Evolutionary conservation across 2,329 filamentous ascomycete species (phyloP), one percentile per base, ranked within the genome.

Genomic region (Corinectria fuckeliana): DNA sequence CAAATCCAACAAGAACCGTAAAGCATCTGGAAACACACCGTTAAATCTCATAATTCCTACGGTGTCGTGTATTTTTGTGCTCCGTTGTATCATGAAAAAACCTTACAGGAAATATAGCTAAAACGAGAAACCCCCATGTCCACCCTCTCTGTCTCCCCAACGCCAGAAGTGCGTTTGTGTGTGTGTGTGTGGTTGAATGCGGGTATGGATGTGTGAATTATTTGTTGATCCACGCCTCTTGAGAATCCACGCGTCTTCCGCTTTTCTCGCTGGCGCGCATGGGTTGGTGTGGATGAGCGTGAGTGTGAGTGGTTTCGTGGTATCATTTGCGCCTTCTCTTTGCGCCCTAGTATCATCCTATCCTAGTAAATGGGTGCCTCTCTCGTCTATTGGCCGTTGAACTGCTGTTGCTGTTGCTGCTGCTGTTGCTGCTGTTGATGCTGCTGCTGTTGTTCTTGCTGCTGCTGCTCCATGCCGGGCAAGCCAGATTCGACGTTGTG

Each of bases 401-500:
- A 76, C 44, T 70, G 75, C 32, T 41, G 38, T 49, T 66, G 73
- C 23, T 75, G 75, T 14, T 80, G 39, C 50, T 66, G 73, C 23
- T 75, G 75, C 14, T 80, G 39, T 18, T 39, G 36, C 50, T 65
- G 73, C 21, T 75, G 75, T n/a, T 80, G 39, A 5, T 42, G 39
- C 20, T 42, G 18, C 39, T 23, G 39, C 11, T 23, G 39, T 23
- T 23, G 39, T 8, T 42, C 20, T 20, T 42, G 39, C 18, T 39
- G 36, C 52, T 66, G 73, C 21, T 75, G 75, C 14, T 80, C 80
- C 69, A 80, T 77, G 63, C 72, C 67, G 21, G 72, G 71, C 30
- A 67, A 66, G 45, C 72, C 73, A 42, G 82, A 78, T 62, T 96
- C 93, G 64, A 97, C 90, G 74, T 98, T 97, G 81, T 98, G 95